Percentiles rank a stretch among this genome's conserved stretches.
phyloP scores from a whole-genome alignment of 73 alveolate species.

The Durusdinium trenchii region DNA sequence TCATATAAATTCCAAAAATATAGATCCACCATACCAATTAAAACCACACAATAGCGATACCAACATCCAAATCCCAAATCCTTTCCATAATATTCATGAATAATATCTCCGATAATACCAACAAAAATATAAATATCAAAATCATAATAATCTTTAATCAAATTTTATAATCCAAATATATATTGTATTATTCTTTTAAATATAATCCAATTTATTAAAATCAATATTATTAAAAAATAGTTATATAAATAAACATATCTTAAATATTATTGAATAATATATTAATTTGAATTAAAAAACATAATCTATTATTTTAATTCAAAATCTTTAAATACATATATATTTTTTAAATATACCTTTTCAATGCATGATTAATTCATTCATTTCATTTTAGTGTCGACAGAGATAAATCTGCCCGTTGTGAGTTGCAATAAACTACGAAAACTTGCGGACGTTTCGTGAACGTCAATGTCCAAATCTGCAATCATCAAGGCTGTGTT shows the following conservation, averaged over 20 bases:
- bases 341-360: neutral
- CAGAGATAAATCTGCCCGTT: too few relatives aligned
- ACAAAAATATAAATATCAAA: neutral
- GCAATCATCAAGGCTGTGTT: too few relatives aligned
- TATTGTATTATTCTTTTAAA: neutral
- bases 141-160: neutral
- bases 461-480: too few relatives aligned
- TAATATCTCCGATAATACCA: too few relatives aligned
- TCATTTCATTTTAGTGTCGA: too few relatives aligned
- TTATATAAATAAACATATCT: neutral
- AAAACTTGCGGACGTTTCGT: too few relatives aligned
- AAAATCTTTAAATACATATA: neutral
- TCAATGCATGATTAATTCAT: neutral
- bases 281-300: neutral
- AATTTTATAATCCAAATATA: neutral
- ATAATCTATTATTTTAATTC: neutral
- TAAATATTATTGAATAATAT: neutral
- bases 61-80: too few relatives aligned
- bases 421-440: too few relatives aligned
- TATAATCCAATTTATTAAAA: neutral
- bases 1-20: too few relatives aligned
- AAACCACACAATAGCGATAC: too few relatives aligned
- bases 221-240: neutral
- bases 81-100: too few relatives aligned
- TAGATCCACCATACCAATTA: too few relatives aligned